These are phyloP conservation scores for Tillandsia leiboldiana DNA, from an alignment of 176 grass and related monocot genomes.

Conservation along the genomic window DNA sequence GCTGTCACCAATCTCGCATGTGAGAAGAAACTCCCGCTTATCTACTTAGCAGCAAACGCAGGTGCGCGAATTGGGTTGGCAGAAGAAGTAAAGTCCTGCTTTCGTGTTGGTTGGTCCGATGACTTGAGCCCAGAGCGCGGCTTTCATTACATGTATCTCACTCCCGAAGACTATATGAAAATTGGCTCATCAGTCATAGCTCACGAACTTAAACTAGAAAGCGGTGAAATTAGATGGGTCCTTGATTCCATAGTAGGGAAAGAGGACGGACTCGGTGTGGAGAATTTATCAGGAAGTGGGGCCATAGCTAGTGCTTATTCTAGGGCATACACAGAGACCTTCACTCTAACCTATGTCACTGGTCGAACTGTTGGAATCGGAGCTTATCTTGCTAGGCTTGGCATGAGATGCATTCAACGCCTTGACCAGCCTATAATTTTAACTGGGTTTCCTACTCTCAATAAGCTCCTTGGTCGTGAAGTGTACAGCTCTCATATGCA, in stretches of 20 bases:
- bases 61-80: constrained; percentile 91
- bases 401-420: constrained; percentile 96
- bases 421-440: constrained; percentile 97
- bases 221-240: constrained; percentile 83
- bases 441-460: constrained; percentile 82
- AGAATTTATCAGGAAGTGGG: constrained; percentile 92
- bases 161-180: constrained; percentile 53
- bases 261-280: constrained; percentile 85
- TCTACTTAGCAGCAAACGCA: constrained; percentile 87
- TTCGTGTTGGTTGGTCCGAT: constrained; percentile 88
- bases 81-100: constrained; percentile 88
- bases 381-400: constrained; percentile 91
- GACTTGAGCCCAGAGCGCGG: constrained; percentile 79
- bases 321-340: constrained; percentile 88
- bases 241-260: constrained; percentile 91
- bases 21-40: constrained; percentile 90
- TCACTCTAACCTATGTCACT: constrained; percentile 95
- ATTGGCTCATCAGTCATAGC: constrained; percentile 81
- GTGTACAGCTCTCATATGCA: constrained; percentile 99
- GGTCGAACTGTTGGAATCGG: constrained; percentile 92
- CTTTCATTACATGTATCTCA: constrained; percentile 95
- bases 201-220: constrained; percentile 80
- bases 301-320: constrained; percentile 94
- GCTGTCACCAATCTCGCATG: constrained; percentile 83
- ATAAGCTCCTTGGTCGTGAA: constrained; percentile 93